Base-by-base conservation (phyloP, 2,329 filamentous ascomycete genomes). In the Nigrograna mackinnonii region DNA sequence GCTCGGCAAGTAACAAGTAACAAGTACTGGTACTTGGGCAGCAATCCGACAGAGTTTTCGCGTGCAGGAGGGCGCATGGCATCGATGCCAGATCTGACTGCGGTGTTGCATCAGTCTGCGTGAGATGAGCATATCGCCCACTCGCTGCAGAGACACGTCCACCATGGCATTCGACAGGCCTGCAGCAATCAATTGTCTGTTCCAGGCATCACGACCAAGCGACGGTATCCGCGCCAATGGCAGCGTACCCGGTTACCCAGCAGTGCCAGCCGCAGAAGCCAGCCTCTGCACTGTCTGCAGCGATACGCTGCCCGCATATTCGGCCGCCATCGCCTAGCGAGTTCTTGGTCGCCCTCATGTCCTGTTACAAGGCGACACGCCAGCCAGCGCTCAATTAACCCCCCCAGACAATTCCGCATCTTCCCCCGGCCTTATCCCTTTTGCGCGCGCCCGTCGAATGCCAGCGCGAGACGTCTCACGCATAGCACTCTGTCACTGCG, bases 291-390 rank as follows among this genome's bases (percentile, higher is more conserved):
- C 21, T 44, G 41, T 37, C n/a, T n/a, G 35, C 53, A 46, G 62
- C 62, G 63, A 60, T 52, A 63, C 60, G 64, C 62, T 55, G 64
- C 44, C 56, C 55, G 62, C 61, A 60, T 62, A 55, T 31, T 45
- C 56, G 59, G 58, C 54, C 54, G 49, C 45, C 44, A 41, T 45
- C 30, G 41, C 11, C 40, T 51, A 51, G 46, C 30, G 41, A 17
- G 43, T 28, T 33, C 21, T 21, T n/a, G 38, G 42, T 45, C 18
- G 14, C 38, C 47, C 45, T 44, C 44, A 46, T 46, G 48, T 47
- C 55, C 55, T 58, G 55, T 65, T 46, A 62, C 56, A 57, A 49
- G 50, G 52, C 54, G 62, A 58, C 60, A 64, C 62, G 62, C 52
- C 47, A 44, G 14, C 56, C 54, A 47, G 44, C 48, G 46, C 30